A percentile compares a stretch with the other conserved stretches of the same genome.
phyloP scores from a whole-genome alignment of 257 asterid species.

The Solanum raphanifolium region DNA sequence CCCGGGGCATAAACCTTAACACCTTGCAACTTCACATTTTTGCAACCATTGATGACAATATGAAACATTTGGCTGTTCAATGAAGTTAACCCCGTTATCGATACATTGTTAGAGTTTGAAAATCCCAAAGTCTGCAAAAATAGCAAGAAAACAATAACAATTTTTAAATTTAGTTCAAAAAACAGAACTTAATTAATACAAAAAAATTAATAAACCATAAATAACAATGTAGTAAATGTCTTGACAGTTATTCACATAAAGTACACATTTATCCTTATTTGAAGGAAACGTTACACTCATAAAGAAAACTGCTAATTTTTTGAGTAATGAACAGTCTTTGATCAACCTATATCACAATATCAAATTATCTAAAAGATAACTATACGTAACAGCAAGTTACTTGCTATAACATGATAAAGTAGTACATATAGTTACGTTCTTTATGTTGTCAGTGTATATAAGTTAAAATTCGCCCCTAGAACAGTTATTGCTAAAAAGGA shows the following conservation, averaged over 20 bases:
- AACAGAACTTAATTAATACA: not conserved
- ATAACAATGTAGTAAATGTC: not conserved
- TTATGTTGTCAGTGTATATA: not conserved
- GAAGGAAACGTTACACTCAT: not conserved
- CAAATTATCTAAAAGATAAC: not conserved
- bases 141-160: not conserved
- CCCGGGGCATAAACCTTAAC: not conserved
- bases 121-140: not conserved
- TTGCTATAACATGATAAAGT: not conserved
- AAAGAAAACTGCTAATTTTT: not conserved
- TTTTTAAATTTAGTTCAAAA: not conserved
- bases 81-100: not conserved
- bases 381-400: not conserved
- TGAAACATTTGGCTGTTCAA: conserved; percentile 2
- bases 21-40: not conserved
- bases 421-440: not conserved
- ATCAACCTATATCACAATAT: not conserved
- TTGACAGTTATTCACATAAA: not conserved
- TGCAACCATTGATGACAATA: not conserved
- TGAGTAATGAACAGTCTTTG: not conserved
- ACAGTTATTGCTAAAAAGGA: not conserved
- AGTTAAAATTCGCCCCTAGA: not conserved
- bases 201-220: not conserved
- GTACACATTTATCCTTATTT: not conserved
- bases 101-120: not conserved